phyloP scores from a whole-genome alignment of 352 stramenopile species.

The Phytophthora rubi region DNA sequence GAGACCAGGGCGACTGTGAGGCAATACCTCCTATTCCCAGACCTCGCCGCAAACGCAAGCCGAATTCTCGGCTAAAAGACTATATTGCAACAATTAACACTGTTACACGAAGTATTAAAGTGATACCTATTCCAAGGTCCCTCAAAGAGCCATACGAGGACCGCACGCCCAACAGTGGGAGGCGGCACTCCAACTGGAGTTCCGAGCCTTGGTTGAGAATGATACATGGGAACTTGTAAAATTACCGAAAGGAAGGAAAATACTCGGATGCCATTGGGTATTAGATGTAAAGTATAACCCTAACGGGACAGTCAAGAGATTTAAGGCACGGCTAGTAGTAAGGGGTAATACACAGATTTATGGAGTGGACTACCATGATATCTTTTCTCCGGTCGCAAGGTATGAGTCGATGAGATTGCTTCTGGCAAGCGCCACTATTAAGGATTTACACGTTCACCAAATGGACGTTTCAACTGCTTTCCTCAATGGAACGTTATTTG shows the following conservation, averaged over 20 bases:
- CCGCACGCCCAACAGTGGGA: no score
- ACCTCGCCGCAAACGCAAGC: background rate
- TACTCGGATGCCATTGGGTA: background rate
- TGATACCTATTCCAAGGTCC: background rate
- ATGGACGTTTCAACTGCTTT: background rate
- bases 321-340: background rate
- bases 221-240: no score
- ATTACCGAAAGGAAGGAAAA: background rate
- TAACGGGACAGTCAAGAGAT: background rate
- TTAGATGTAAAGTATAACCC: background rate
- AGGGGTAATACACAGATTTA: background rate
- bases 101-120: background rate
- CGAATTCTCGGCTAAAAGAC: background rate
- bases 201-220: no score
- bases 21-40: background rate
- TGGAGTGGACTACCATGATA: background rate
- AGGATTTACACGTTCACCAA: background rate
- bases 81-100: background rate
- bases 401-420: constrained; percentile 11
- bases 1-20: background rate
- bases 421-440: background rate
- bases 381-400: background rate
- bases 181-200: no score
- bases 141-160: background rate
- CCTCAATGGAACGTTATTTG: background rate